phyloP scores from a whole-genome alignment of 768 basidiomycete genomes.

The Phallus indusiatus region DNA sequence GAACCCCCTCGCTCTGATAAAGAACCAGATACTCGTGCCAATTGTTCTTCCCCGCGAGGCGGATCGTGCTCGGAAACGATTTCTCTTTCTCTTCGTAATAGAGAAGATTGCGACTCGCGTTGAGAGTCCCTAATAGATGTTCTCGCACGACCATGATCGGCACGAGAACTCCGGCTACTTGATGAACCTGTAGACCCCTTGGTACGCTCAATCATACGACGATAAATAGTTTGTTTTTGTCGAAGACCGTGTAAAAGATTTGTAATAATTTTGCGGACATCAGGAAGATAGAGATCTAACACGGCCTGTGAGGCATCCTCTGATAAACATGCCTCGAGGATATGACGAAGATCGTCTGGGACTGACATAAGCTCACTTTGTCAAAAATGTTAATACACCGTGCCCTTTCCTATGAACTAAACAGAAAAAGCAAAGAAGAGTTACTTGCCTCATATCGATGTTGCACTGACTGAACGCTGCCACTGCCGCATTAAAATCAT shows the following conservation, averaged over 20 bases:
- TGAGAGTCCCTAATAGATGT: neutral
- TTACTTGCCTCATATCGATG: slow-evolving; percentile 83
- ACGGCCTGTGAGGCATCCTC: slow-evolving; percentile 83
- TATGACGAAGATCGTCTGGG: slow-evolving; percentile 78
- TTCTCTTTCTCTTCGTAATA: neutral
- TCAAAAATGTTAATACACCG: neutral
- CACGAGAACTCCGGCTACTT: neutral
- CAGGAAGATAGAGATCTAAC: slow-evolving; percentile 82
- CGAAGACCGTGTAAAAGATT: slow-evolving; percentile 89
- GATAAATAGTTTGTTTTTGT: slow-evolving; percentile 81
- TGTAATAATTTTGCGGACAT: slow-evolving; percentile 87
- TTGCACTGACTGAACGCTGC: slow-evolving; percentile 76
- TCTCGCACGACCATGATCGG: slow-evolving; percentile 1
- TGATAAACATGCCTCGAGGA: slow-evolving; percentile 85
- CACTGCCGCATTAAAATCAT: slow-evolving; percentile 93
- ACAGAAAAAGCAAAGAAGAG: neutral
- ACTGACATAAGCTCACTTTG: slow-evolving; percentile 77
- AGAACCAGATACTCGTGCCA: too few species aligned
- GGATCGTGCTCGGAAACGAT: neutral
- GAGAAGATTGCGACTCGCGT: neutral
- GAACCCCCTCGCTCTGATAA: neutral
- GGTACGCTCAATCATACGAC: slow-evolving; percentile 53
- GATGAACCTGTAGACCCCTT: slow-evolving; percentile 2
- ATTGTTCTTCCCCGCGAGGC: neutral
- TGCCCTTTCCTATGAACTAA: neutral